phyloP scores from a whole-genome alignment of 805 yeast genomes.

The Sugiyamaella floridensis region DNA sequence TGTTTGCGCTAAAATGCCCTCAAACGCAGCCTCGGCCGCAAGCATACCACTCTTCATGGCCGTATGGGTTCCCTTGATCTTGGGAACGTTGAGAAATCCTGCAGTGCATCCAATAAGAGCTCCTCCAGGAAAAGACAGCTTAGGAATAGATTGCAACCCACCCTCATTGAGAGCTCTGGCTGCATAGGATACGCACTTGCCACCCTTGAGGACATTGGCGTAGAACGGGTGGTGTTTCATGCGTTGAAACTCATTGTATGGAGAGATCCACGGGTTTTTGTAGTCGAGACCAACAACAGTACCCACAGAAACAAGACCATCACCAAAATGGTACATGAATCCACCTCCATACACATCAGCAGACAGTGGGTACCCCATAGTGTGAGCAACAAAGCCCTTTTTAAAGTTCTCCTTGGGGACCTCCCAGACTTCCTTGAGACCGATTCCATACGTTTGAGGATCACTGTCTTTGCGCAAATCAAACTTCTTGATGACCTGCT shows the following conservation, averaged over 20 bases:
- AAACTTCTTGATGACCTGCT: conserved; percentile 63
- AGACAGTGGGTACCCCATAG: conserved; percentile 81
- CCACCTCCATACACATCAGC: conserved; percentile 89
- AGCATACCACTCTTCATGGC: conserved; percentile 94
- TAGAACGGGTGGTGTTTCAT: conserved; percentile 91
- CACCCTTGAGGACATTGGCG: conserved; percentile 66
- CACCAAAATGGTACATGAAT: conserved; percentile 94
- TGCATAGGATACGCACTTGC: conserved; percentile 87
- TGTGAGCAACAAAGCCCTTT: conserved; percentile 75
- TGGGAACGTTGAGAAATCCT: conserved; percentile 95
- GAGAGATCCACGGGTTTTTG: conserved; percentile 89
- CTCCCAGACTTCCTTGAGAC: conserved; percentile 96
- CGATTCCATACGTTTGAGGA: conserved; percentile 88
- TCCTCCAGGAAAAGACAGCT: conserved; percentile 92
- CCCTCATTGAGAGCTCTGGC: conserved; percentile 98
- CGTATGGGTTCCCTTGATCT: conserved; percentile 95
- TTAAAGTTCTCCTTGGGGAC: conserved; percentile 75
- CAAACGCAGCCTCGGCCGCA: conserved; percentile 81
- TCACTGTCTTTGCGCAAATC: conserved; percentile 58
- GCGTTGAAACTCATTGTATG: conserved; percentile 91
- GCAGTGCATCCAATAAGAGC: conserved; percentile 92
- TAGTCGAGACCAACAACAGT: conserved; percentile 93
- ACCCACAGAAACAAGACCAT: conserved; percentile 84
- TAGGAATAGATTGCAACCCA: conserved; percentile 89
- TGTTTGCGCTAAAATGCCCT: conserved; percentile 35